phyloP scores from a whole-genome alignment of 1,284 basidiomycete genomes.

The Microbotryum saponariae region DNA sequence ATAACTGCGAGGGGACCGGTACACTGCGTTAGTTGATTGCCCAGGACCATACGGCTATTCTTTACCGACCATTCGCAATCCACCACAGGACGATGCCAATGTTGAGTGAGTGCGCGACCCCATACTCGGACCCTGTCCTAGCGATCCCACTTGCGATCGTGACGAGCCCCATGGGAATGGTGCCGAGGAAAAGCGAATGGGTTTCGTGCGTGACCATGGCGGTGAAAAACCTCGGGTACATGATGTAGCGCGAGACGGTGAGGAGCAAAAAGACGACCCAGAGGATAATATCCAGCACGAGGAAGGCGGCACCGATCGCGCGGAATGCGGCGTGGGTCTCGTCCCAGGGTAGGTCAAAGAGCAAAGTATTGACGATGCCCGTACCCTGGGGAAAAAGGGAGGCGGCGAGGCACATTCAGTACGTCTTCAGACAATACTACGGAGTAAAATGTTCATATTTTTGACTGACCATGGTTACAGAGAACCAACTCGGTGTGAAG shows the following conservation, averaged over 20 bases:
- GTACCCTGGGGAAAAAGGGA: slow-evolving; percentile 29
- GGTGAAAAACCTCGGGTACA: slow-evolving; percentile 32
- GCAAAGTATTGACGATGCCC: slow-evolving; percentile 34
- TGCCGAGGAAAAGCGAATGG: slow-evolving; percentile 33
- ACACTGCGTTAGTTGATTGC: background rate
- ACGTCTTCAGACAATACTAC: background rate
- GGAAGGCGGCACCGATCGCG: slow-evolving; percentile 31
- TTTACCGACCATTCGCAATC: slow-evolving; percentile 26
- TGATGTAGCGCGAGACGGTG: slow-evolving; percentile 31
- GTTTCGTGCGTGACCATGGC: slow-evolving; percentile 35
- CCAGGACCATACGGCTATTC: background rate
- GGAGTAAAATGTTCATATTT: too few relatives aligned
- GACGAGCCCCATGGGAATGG: slow-evolving; percentile 30
- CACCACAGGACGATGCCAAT: slow-evolving; percentile 34
- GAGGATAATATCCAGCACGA: slow-evolving; percentile 31
- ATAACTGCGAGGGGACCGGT: slow-evolving; percentile 4
- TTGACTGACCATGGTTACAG: too few relatives aligned
- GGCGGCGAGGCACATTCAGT: too few relatives aligned
- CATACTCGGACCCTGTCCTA: slow-evolving; percentile 29
- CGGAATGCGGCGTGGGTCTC: slow-evolving; percentile 32
- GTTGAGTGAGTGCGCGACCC: slow-evolving; percentile 21
- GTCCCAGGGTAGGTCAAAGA: slow-evolving; percentile 34
- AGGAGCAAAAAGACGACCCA: slow-evolving; percentile 32
- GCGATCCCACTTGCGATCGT: slow-evolving; percentile 34
- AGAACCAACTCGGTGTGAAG: slow-evolving; percentile 10